A percentile compares a stretch with the other conserved stretches of the same genome.
These are phyloP conservation scores for Viridothelium virens DNA, from an alignment of 495 filamentous ascomycete species.

Conservation along the genomic window DNA sequence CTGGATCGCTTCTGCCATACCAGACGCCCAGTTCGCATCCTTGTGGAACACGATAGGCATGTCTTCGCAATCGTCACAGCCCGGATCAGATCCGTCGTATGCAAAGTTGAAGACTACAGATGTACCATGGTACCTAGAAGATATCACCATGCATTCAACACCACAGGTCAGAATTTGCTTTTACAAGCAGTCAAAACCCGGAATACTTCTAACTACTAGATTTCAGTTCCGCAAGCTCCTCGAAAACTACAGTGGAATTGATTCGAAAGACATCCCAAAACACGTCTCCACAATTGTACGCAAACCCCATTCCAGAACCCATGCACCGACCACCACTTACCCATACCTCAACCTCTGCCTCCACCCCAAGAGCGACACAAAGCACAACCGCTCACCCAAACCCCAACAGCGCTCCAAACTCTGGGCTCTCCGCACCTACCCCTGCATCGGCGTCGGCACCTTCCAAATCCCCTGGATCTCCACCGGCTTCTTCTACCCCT, in stretches of 20 bases:
- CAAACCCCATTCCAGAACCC: not conserved
- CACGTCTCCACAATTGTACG: not conserved
- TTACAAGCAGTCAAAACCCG: not conserved
- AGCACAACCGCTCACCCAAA: not conserved
- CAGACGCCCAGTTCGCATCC: too few relatives aligned
- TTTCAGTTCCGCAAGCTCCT: not conserved
- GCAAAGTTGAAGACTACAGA: not conserved
- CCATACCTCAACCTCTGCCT: not conserved
- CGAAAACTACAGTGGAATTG: not conserved
- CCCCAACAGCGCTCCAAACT: not conserved
- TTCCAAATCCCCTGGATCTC: not conserved
- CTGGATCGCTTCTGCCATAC: too few relatives aligned
- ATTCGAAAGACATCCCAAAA: not conserved
- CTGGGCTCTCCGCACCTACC: not conserved
- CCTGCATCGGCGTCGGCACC: not conserved
- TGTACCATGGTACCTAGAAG: not conserved
- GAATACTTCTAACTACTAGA: not conserved
- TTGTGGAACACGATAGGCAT: too few relatives aligned
- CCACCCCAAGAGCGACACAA: not conserved
- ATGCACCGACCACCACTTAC: not conserved
- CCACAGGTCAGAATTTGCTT: not conserved
- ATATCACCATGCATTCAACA: not conserved
- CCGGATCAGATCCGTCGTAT: not conserved
- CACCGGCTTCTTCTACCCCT: not conserved
- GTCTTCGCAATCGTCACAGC: constrained; percentile 15